These are phyloP conservation scores for Nitzschia palea DNA, from an alignment of 108 stramenopile species.

Conservation along the genomic window DNA sequence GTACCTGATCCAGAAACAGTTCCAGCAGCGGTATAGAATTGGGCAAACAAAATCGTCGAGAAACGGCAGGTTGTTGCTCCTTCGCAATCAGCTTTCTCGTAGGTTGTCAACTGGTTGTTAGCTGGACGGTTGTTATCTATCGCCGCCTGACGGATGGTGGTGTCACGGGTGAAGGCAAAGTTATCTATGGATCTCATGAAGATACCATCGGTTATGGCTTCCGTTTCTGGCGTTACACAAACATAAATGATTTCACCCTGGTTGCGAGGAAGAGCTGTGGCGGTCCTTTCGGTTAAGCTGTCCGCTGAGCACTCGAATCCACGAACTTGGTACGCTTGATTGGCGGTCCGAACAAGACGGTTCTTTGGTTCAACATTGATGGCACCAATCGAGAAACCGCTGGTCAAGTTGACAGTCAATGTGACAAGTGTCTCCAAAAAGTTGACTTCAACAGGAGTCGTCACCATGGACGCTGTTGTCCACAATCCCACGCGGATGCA, in stretches of 20 bases:
- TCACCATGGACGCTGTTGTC: neutral
- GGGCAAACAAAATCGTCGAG: conserved; percentile 19
- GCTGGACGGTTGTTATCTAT: conserved; percentile 4
- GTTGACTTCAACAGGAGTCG: conserved; percentile 16
- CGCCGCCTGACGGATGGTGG: conserved; percentile 9
- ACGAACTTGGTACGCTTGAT: neutral
- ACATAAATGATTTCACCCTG: conserved; percentile 16
- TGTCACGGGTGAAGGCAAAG: conserved; percentile 1
- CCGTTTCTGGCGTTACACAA: conserved; percentile 9
- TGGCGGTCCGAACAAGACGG: conserved; percentile 7
- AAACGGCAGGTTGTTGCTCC: conserved; percentile 4
- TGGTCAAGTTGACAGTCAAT: conserved; percentile 13
- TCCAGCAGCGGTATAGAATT: conserved; percentile 5
- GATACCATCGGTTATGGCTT: conserved; percentile 3
- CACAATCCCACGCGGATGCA: neutral
- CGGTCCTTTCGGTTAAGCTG: neutral
- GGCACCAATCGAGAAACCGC: neutral
- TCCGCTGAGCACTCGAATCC: conserved; percentile 8
- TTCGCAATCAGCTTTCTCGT: neutral
- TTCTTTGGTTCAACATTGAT: conserved; percentile 8
- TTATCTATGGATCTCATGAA: conserved; percentile 14
- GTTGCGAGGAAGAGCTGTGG: neutral
- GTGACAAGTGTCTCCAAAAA: conserved; percentile 19
- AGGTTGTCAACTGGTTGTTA: conserved; percentile 7
- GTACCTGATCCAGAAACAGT: conserved; percentile 5